Conservation (phyloP, 805 yeast species). For the Sporopachydermia lactativora region DNA sequence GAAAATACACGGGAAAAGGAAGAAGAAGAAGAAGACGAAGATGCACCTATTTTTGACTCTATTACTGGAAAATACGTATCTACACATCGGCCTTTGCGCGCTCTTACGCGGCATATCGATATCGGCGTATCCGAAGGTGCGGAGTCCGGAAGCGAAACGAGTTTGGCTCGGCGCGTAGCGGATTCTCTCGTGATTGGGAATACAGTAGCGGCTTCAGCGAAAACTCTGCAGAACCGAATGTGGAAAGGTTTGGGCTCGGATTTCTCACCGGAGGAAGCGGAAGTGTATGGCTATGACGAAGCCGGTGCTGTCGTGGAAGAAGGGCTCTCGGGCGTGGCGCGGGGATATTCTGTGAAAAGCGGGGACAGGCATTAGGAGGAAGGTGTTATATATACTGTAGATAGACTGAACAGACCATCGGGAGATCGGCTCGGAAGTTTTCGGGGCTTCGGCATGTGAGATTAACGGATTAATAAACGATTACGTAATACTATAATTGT, state of each 20-base stretch:
- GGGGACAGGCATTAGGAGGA: conserved; percentile 1
- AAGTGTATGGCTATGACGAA: conserved; percentile 22
- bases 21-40: conserved; percentile 25
- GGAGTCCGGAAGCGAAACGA: conserved; percentile 11
- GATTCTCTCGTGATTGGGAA: conserved; percentile 49
- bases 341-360: conserved; percentile 43
- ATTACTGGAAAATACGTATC: conserved; percentile 69
- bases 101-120: conserved; percentile 47
- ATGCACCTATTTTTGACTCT: conserved; percentile 75
- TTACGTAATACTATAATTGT: too few relatives aligned
- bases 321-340: conserved; percentile 80
- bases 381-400: too few relatives aligned
- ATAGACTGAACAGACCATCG: too few relatives aligned
- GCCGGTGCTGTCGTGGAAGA: conserved; percentile 74
- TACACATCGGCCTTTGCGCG: conserved; percentile 62
- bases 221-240: conserved; percentile 46
- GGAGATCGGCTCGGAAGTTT: too few relatives aligned
- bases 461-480: too few relatives aligned
- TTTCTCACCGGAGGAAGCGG: conserved; percentile 28
- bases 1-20: conserved; percentile 11
- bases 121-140: conserved; percentile 32
- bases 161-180: conserved; percentile 43
- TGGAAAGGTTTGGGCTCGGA: conserved; percentile 95
- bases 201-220: conserved; percentile 84
- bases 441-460: too few relatives aligned